Evolutionary conservation across 371 early-diverging fungal genomes (phyloP).

Genomic region (Actinomucor elegans): DNA sequence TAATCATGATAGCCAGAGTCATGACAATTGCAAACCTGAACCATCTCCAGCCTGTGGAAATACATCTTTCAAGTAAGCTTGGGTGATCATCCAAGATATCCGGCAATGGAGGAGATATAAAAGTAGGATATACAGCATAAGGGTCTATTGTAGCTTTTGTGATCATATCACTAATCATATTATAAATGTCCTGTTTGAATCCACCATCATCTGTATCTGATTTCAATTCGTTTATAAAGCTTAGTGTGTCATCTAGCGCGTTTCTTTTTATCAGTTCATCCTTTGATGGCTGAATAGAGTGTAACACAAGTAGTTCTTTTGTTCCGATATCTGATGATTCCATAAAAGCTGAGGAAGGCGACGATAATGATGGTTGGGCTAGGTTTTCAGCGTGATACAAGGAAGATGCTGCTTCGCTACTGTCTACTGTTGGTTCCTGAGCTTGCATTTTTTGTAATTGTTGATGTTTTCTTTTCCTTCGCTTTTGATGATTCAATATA

Average conservation of each 20-base stretch:
- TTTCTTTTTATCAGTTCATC: slow-evolving; percentile 5
- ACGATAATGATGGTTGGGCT: not conserved
- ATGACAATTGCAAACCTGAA: slow-evolving; percentile 13
- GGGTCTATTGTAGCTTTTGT: not conserved
- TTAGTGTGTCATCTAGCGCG: slow-evolving; percentile 18
- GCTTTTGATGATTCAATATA: not conserved
- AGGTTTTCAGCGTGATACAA: too few species aligned
- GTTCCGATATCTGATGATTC: not conserved
- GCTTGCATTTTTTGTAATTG: not conserved
- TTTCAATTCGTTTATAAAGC: slow-evolving; percentile 10
- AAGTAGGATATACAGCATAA: not conserved
- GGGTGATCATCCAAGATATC: not conserved
- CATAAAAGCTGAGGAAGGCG: not conserved
- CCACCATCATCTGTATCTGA: slow-evolving; percentile 13
- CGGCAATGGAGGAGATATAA: not conserved
- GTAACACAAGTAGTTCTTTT: slow-evolving; percentile 6
- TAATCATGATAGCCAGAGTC: slow-evolving; percentile 15
- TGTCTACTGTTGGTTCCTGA: too few species aligned
- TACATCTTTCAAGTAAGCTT: not conserved
- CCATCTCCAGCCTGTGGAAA: slow-evolving; percentile 3
- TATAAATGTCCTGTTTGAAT: slow-evolving; percentile 9
- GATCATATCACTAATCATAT: not conserved
- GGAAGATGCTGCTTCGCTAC: too few species aligned
- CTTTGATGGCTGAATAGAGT: not conserved
- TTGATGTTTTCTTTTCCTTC: not conserved